phyloP scores from a whole-genome alignment of 2,329 filamentous ascomycete genomes.

The Diplodia scrobiculata region DNA sequence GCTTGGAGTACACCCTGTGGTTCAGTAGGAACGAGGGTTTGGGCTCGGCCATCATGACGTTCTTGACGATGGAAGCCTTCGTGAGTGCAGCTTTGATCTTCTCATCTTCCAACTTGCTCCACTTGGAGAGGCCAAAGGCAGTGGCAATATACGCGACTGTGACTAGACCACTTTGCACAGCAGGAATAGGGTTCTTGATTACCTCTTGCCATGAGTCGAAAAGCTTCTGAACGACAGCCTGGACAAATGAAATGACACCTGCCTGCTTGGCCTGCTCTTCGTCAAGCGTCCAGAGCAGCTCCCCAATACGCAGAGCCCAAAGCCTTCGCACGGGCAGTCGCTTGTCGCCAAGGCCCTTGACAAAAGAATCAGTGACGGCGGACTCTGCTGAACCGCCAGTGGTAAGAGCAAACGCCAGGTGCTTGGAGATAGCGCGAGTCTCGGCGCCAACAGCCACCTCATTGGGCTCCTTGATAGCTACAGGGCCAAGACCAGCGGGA shows the following conservation, averaged over 20 bases:
- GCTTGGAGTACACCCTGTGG: constrained; percentile 78
- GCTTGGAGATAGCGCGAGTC: constrained; percentile 68
- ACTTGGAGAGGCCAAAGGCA: constrained; percentile 61
- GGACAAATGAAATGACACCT: constrained; percentile 52
- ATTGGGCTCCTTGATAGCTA: constrained; percentile 83
- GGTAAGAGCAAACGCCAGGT: constrained; percentile 64
- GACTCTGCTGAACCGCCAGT: constrained; percentile 65
- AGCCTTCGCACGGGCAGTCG: constrained; percentile 73
- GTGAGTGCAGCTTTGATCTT: constrained; percentile 62
- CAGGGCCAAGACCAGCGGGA: constrained; percentile 64
- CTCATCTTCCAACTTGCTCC: constrained; percentile 57
- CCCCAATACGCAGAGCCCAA: constrained; percentile 76
- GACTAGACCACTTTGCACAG: constrained; percentile 80
- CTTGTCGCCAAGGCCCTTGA: constrained; percentile 85
- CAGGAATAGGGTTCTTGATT: constrained; percentile 71
- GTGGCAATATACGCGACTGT: constrained; percentile 75
- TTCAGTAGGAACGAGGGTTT: constrained; percentile 89
- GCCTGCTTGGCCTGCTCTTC: constrained; percentile 53
- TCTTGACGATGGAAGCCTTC: constrained; percentile 63
- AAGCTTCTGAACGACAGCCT: constrained; percentile 58
- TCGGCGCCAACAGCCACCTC: constrained; percentile 79
- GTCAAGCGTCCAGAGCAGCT: constrained; percentile 65
- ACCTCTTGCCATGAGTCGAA: constrained; percentile 76
- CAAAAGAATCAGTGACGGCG: constrained; percentile 67
- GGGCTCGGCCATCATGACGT: constrained; percentile 69